phyloP scores from a whole-genome alignment of 371 early-diverging fungal species.

The Dichotomocladium elegans region DNA sequence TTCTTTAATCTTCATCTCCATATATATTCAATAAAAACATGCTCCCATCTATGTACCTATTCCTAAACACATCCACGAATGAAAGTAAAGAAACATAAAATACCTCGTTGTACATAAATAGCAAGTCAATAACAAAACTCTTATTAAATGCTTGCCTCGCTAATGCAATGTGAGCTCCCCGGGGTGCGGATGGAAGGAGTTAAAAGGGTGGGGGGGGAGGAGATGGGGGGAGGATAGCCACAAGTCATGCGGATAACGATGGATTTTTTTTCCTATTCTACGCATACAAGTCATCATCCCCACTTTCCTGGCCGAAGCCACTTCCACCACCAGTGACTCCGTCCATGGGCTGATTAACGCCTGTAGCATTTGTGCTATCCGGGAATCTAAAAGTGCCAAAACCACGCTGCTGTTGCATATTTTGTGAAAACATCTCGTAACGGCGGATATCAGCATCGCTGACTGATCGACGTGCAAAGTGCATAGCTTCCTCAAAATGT shows the following conservation, averaged over 20 bases:
- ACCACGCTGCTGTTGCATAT: conserved; percentile 91
- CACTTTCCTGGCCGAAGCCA: conserved; percentile 45
- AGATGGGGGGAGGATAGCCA: no score
- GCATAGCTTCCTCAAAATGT: conserved; percentile 99
- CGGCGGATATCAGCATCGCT: conserved; percentile 96
- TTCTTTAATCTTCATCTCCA: no score
- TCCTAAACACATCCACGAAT: not conserved
- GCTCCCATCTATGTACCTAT: no score
- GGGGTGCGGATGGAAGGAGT: no score
- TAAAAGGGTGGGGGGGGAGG: no score
- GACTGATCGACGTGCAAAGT: conserved; percentile 96
- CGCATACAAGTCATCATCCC: conserved; percentile 55
- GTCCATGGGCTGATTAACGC: conserved; percentile 32
- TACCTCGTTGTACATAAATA: no score
- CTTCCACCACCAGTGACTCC: conserved; percentile 28
- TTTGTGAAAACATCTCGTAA: conserved; percentile 99
- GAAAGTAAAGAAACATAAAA: conserved; percentile 4
- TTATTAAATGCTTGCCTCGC: no score
- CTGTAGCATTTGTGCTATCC: conserved; percentile 48
- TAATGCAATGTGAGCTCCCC: no score
- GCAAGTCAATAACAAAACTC: no score
- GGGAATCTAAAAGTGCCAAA: conserved; percentile 95
- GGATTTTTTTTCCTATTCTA: conserved; percentile 21
- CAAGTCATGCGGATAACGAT: no score
- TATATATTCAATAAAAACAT: no score